Evolutionary conservation across 2,329 filamentous ascomycete genomes (phyloP), one percentile per base, ranked within the genome.

Genomic region (Fusarium guadeloupense): DNA sequence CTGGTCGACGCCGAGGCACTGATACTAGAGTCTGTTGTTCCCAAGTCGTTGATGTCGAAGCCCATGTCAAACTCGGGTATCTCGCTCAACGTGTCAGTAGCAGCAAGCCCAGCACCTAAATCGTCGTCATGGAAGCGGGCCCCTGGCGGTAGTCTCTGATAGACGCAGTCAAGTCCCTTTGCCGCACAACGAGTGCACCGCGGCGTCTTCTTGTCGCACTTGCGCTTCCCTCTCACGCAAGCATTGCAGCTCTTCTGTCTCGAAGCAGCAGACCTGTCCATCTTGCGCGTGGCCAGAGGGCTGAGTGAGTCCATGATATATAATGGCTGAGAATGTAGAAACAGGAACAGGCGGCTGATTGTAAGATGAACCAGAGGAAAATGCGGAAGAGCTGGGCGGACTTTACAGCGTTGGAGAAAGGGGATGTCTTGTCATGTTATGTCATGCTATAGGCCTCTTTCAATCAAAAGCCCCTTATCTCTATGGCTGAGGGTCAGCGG

Each of bases 181-280:
- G 74, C 75, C 5, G 71, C 71, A 65, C 78, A 82, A 45, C 78
- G 77, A 19, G 74, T 74, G 66, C 78, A 81, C 39, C 71, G 69
- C 14, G 80, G 79, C 9, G 70, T 71, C 39, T 69, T 73, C 73
- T 81, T 81, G 67, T 82, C 79, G 69, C 80, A 82, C 55, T 78
- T 75, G 43, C 79, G 74, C 69, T 82, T 82, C 68, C 78, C 76
- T 47, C 74, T 74, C 42, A 81, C 79, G 63, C 80, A 82, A 47
- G 78, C 75, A 60, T 81, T 79, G 73, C 79, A 81, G 72, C 77
- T 81, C 75, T 80, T 81, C 64, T 81, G 80, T 55, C 78, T 72
- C 83, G 76, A 86, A 37, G 76, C 74, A 31, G 75, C 72, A 30
- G 64, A 62, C 9, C 67, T 69, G 34, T 72, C 71, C 58, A 70